Conservation (phyloP, 768 basidiomycete genomes). For the Clitopilus passeckerianus region DNA sequence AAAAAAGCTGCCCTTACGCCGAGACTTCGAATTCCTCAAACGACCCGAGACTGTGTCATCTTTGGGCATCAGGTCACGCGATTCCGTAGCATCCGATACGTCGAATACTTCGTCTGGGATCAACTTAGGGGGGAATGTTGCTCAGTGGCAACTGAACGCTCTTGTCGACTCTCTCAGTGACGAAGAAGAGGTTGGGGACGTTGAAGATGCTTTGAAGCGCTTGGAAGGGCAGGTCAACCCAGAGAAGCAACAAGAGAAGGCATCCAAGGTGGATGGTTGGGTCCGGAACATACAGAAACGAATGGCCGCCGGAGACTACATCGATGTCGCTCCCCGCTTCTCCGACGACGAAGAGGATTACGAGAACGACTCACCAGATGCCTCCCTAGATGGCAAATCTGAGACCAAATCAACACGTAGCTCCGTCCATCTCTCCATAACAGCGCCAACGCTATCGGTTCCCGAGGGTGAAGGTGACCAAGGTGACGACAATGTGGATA, state of each 20-base stretch:
- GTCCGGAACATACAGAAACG: constrained; percentile 67
- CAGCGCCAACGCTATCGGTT: constrained; percentile 5
- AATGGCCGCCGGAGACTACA: constrained; percentile 61
- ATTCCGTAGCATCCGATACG: constrained; percentile 45
- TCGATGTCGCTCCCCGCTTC: constrained; percentile 55
- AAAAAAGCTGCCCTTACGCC: constrained; percentile 64
- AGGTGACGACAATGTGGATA: constrained; percentile 4
- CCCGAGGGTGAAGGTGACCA: constrained; percentile 2
- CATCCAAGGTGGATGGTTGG: constrained; percentile 79
- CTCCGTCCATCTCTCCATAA: constrained; percentile 5
- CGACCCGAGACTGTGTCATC: constrained; percentile 76
- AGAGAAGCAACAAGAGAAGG: constrained; percentile 63
- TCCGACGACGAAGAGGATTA: constrained; percentile 28
- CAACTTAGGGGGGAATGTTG: constrained; percentile 45
- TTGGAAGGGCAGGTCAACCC: constrained; percentile 86
- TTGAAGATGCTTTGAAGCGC: constrained; percentile 73
- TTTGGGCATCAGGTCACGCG: constrained; percentile 65
- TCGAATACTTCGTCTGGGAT: constrained; percentile 35
- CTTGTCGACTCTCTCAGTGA: constrained; percentile 71
- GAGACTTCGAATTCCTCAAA: constrained; percentile 78
- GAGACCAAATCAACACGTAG: constrained; percentile 4
- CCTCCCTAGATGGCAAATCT: not conserved
- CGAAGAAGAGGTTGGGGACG: constrained; percentile 73
- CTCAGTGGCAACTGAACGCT: constrained; percentile 83
- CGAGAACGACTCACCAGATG: constrained; percentile 11